Base-by-base conservation (phyloP, 768 basidiomycete species). In the Ramaria sp. region DNA sequence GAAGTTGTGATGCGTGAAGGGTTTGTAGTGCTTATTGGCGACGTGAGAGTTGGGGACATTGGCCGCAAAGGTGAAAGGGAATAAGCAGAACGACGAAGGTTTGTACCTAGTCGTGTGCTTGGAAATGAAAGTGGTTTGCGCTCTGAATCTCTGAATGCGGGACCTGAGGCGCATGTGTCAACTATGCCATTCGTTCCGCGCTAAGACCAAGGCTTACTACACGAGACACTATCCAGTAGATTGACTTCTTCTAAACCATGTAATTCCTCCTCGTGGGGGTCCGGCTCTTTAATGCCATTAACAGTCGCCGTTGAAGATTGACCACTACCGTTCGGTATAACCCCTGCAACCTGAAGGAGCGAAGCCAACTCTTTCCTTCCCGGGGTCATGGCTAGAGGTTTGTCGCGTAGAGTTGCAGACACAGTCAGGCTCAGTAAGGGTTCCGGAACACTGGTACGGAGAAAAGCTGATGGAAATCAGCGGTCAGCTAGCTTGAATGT, bases 361-460 rank as follows among this genome's bases (percentile, higher is more conserved):
- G 55, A 55, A 5, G 60, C 61, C 13, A 79, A 60, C 0, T 67
- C 62, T 49, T 66, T 60, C 28, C 70, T 61, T 5, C 66, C 64
- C 5, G 75, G 67, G 2, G 74, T 76, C 12, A 74, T 60, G 13
- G 74, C 66, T 6, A 87, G 64, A 0, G 83, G 78, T 61, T 81
- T 87, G 22, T 94, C 89, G 48, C 92, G 78, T n/a, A 95, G 70
- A 0, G 92, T 96, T n/a, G 82, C 76, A 2, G 88, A 90, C 3
- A 83, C 75, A 0, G 92, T 96, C 27, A 96, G 67, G 61, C 85
- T 91, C 25, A 96, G 75, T 10, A 95, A 66, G 9, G 92, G 92
- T 57, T 92, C 80, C 2, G 71, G 61, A 47, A 85, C 78, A 32
- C 75, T 72, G 15, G 90, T 79, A 30, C 82, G 77, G 27, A 92